Conservation (phyloP, 352 stramenopile species). For the Peronospora destructor region DNA sequence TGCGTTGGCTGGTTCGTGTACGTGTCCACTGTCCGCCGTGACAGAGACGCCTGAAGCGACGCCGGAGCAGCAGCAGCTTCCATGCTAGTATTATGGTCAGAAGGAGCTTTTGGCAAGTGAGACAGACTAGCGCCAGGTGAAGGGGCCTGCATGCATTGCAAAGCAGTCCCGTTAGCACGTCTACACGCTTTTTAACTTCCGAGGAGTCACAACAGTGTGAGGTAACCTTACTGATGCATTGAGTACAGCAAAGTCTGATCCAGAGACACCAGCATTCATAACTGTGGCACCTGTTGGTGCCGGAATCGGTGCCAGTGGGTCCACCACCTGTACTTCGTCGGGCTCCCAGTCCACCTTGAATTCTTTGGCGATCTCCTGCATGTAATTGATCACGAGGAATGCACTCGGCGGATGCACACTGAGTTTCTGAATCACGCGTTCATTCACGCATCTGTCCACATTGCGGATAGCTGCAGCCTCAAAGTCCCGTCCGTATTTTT, state of each 20-base stretch:
- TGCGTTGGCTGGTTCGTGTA: slow-evolving; percentile 39
- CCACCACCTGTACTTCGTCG: slow-evolving; percentile 58
- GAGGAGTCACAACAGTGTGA: too few relatives aligned
- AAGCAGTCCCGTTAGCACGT: background rate
- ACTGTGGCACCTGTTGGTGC: slow-evolving; percentile 86
- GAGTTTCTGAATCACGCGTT: slow-evolving; percentile 90
- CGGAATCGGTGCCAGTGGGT: slow-evolving; percentile 83
- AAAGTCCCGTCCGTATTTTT: slow-evolving; percentile 88
- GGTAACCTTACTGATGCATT: slow-evolving; percentile 46
- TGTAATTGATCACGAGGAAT: slow-evolving; percentile 92
- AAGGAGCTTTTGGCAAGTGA: slow-evolving; percentile 37
- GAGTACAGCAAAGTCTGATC: slow-evolving; percentile 69
- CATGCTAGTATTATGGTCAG: slow-evolving; percentile 17
- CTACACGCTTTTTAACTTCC: too few relatives aligned
- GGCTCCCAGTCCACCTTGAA: slow-evolving; percentile 93
- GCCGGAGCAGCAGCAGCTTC: slow-evolving; percentile 13
- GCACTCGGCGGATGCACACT: slow-evolving; percentile 90
- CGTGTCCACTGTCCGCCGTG: slow-evolving; percentile 28
- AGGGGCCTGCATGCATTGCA: slow-evolving; percentile 30
- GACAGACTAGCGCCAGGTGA: slow-evolving; percentile 38
- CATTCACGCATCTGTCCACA: slow-evolving; percentile 86
- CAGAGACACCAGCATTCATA: slow-evolving; percentile 66
- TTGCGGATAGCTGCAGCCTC: slow-evolving; percentile 75
- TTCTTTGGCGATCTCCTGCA: slow-evolving; percentile 94
- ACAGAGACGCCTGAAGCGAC: slow-evolving; percentile 19